phyloP scores from a whole-genome alignment of 306 rosid genomes.

The Gastrolobium bilobum region DNA sequence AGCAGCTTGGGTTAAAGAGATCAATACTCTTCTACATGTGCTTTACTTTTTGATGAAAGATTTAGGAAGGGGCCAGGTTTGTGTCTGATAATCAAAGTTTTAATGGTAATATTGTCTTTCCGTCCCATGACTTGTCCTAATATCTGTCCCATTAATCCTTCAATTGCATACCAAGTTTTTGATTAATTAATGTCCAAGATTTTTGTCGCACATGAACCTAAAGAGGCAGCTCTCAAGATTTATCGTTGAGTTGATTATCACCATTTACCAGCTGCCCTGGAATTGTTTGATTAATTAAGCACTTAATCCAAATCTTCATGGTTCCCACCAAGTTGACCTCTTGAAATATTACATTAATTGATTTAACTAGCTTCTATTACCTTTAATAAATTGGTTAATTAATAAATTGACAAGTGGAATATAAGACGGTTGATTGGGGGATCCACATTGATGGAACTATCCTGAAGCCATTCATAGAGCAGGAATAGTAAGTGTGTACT shows the following conservation, averaged over 20 bases:
- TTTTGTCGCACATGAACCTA: slow-evolving; percentile 51
- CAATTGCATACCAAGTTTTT: slow-evolving; percentile 42
- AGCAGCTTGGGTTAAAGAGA: slow-evolving; percentile 21
- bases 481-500: slow-evolving; percentile 40
- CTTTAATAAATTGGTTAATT: slow-evolving; percentile 25
- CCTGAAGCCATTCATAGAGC: slow-evolving; percentile 47
- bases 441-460: slow-evolving; percentile 54
- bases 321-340: slow-evolving; percentile 59
- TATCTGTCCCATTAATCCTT: slow-evolving; percentile 48
- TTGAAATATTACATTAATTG: slow-evolving; percentile 45
- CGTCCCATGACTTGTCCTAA: slow-evolving; percentile 55
- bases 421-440: slow-evolving; percentile 55
- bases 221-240: slow-evolving; percentile 47
- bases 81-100: slow-evolving; percentile 28
- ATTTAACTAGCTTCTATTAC: slow-evolving; percentile 19
- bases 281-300: slow-evolving; percentile 45
- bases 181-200: slow-evolving; percentile 46
- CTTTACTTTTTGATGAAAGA: slow-evolving; percentile 37
- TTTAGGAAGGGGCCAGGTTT: slow-evolving; percentile 17
- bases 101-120: slow-evolving; percentile 42
- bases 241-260: slow-evolving; percentile 48
- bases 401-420: slow-evolving; percentile 49
- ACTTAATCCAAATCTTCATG: slow-evolving; percentile 52
- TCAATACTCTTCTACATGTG: slow-evolving; percentile 39
- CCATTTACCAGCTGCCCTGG: slow-evolving; percentile 44